These are phyloP conservation scores for Diaporthe amygdali DNA, from an alignment of 2,329 filamentous ascomycete species.

Conservation along the genomic window DNA sequence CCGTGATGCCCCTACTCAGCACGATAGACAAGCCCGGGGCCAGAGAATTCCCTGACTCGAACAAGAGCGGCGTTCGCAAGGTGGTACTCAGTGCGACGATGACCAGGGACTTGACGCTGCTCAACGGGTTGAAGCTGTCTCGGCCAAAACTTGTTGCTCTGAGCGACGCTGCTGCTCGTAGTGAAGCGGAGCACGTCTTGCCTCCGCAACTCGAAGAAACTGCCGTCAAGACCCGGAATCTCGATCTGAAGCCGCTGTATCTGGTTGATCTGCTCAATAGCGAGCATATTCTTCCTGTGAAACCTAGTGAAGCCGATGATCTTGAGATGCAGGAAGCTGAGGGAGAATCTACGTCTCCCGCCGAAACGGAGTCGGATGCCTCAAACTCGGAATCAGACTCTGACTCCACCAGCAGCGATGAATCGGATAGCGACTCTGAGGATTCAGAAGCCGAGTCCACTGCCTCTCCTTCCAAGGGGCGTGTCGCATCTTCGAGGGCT, in stretches of 20 bases:
- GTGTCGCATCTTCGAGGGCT: not conserved
- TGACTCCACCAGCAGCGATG: conserved; percentile 33
- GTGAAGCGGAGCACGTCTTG: conserved; percentile 54
- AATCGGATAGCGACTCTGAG: conserved; percentile 31
- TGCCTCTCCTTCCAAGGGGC: not conserved
- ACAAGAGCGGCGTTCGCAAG: conserved; percentile 69
- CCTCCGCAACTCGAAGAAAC: conserved; percentile 69
- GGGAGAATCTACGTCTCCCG: conserved; percentile 33
- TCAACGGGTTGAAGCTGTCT: conserved; percentile 74
- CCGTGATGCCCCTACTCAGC: conserved; percentile 69
- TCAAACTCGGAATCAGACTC: conserved; percentile 36
- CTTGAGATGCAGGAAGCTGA: conserved; percentile 43
- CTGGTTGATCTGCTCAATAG: conserved; percentile 77
- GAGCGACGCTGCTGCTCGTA: conserved; percentile 40
- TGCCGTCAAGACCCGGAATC: conserved; percentile 71
- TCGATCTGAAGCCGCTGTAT: conserved; percentile 79
- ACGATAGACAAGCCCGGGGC: conserved; percentile 47
- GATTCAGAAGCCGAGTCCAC: conserved; percentile 29
- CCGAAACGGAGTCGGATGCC: conserved; percentile 38
- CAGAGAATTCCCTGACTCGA: conserved; percentile 58
- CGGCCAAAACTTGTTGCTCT: conserved; percentile 80
- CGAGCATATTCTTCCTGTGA: conserved; percentile 48
- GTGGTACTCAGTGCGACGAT: conserved; percentile 91
- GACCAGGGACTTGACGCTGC: conserved; percentile 82
- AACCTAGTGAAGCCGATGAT: conserved; percentile 35